Conservation (phyloP, 306 rosid genomes). For the Dryas alaskensis region DNA sequence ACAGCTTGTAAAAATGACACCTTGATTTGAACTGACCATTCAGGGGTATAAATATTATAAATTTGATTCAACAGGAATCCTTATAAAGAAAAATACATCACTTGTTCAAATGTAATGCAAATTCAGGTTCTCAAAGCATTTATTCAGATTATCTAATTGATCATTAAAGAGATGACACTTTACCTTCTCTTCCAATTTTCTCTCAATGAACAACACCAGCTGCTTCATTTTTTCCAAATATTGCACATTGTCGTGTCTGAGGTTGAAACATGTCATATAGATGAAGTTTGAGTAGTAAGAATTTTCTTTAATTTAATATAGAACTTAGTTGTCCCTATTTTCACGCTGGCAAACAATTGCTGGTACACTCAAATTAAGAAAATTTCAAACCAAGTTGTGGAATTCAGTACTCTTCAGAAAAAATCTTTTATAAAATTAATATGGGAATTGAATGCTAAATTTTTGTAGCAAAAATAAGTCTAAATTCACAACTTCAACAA, state of each 20-base stretch:
- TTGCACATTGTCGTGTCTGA: constrained; percentile 91
- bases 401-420: background rate
- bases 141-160: background rate
- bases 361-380: background rate
- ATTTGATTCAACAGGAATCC: background rate
- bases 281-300: background rate
- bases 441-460: background rate
- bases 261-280: constrained; percentile 1
- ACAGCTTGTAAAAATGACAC: background rate
- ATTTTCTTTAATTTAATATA: background rate
- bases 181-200: constrained; percentile 88
- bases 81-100: background rate
- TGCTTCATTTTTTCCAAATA: constrained; percentile 90
- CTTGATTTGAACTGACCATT: constrained; percentile 3
- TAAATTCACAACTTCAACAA: background rate
- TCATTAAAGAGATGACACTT: constrained; percentile 13
- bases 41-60: constrained; percentile 1
- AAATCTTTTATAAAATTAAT: background rate
- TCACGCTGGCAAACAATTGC: background rate
- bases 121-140: background rate
- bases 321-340: background rate
- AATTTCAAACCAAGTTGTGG: background rate
- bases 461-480: background rate
- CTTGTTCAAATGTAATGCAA: no score
- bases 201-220: constrained; percentile 79